Conservation (phyloP, 768 basidiomycete genomes). For the Gloeophyllum trabeum region DNA sequence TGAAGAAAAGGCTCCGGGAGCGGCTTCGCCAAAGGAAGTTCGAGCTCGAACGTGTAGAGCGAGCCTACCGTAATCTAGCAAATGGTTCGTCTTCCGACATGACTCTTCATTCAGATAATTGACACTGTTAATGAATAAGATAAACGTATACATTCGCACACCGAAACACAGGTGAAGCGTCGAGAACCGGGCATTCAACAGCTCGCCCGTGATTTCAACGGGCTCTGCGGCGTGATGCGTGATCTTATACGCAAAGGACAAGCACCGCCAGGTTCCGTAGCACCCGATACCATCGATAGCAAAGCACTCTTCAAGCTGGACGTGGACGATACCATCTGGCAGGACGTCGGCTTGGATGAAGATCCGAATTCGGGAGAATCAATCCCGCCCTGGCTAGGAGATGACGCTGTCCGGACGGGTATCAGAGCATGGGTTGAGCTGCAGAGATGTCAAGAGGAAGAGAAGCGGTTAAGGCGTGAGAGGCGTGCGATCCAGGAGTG, state of each 20-base stretch:
- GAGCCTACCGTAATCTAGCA: conserved; percentile 7
- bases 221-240: conserved; percentile 13
- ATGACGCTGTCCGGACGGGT: conserved; percentile 9
- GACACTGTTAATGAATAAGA: conserved; percentile 8
- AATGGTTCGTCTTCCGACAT: no score
- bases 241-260: conserved; percentile 8
- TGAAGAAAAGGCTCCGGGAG: conserved; percentile 10
- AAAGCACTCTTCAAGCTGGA: conserved; percentile 19
- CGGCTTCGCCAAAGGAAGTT: conserved; percentile 10
- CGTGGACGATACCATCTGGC: conserved; percentile 26
- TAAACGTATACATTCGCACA: conserved; percentile 17
- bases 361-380: conserved; percentile 1
- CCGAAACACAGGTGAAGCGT: conserved; percentile 12
- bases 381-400: conserved; percentile 10
- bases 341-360: conserved; percentile 19
- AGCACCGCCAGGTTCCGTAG: conserved; percentile 14
- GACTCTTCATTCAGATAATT: background rate
- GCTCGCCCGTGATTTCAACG: conserved; percentile 17
- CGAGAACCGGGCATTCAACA: conserved; percentile 17
- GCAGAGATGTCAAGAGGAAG: conserved; percentile 18
- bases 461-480: conserved; percentile 9
- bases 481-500: conserved; percentile 13
- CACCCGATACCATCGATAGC: conserved; percentile 13
- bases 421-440: conserved; percentile 11
- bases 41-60: conserved; percentile 10